These are phyloP conservation scores for Salix suchowensis DNA, from an alignment of 345 rosid species.

Conservation along the genomic window DNA sequence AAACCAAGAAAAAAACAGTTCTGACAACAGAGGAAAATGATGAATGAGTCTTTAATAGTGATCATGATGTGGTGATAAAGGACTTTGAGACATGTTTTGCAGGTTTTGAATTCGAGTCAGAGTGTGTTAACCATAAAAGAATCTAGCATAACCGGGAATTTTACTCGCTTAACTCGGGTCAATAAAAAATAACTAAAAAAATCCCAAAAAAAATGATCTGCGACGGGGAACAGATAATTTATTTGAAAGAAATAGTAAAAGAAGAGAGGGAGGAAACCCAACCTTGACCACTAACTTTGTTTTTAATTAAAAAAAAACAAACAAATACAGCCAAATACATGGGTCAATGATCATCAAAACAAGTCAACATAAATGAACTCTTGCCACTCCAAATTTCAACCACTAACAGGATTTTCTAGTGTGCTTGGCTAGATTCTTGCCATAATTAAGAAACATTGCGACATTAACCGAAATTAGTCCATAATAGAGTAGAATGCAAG, in stretches of 20 bases:
- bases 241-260: neutral
- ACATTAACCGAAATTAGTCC: neutral
- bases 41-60: too few species aligned
- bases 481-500: neutral
- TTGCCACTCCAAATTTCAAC: neutral
- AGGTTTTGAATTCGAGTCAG: too few species aligned
- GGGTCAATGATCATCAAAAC: neutral
- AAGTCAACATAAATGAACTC: neutral
- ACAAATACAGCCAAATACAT: neutral
- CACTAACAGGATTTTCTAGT: neutral
- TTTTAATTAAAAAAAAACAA: neutral
- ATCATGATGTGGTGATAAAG: too few species aligned
- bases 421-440: neutral
- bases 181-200: too few species aligned
- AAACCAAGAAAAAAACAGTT: neutral
- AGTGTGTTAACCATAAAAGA: too few species aligned
- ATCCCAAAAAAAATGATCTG: neutral
- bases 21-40: neutral
- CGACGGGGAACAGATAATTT: neutral
- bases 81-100: too few species aligned
- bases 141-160: too few species aligned
- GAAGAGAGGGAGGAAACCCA: neutral
- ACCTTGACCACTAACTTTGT: slow-evolving; percentile 5
- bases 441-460: neutral
- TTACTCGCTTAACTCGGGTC: fast-evolving